Base-by-base conservation (phyloP, 2,329 filamentous ascomycete species). In the Blastomyces parvus region DNA sequence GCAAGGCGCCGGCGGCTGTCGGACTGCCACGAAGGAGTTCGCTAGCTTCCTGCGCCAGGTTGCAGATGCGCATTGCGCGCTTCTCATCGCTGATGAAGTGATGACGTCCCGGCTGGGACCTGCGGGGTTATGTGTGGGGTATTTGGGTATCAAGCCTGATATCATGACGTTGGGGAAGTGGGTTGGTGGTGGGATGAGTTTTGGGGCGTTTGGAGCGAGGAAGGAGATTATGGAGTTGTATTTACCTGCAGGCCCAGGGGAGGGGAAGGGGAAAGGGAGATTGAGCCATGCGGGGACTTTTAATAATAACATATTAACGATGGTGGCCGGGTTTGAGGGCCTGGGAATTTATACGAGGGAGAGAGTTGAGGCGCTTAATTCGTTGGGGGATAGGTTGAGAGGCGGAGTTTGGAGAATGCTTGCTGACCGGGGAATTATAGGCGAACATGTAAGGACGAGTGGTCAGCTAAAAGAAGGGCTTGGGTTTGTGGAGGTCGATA, bases 11-110 rank as follows among this genome's bases (percentile, higher is more conserved):
- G 86, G 82, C 0, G 86, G 87, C 0, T 83, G 81, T 61, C 80
- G 86, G 6, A 74, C 78, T 0, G 86, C 77, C 0, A 77, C 74
- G 0, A 61, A 59, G 1, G 79, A 79, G 22, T 89, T 88, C 66
- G 71, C 88, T 33, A 64, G 71, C 11, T 77, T 77, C 1, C 73
- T 88, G 4, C 81, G 82, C 55, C 71, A 77, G 0, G 74, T 78
- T 6, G 80, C 84, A 0, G 75, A 73, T 38, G 74, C 80, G 69
- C 73, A 77, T 0, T 82, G 81, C 1, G 83, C 83, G 0, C 64
- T 90, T 0, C 81, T 90, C 66, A 84, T 90, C 44, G 76, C 88
- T 17, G 88, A 90, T 70, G 88, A 90, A 73, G 87, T 90, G 6
- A 87, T 88, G 82, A 88, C 86, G 0, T 86, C 83, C 3, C 79